Base-by-base conservation (phyloP, 2,329 filamentous ascomycete species). In the Mycosphaerelloides madeirae region DNA sequence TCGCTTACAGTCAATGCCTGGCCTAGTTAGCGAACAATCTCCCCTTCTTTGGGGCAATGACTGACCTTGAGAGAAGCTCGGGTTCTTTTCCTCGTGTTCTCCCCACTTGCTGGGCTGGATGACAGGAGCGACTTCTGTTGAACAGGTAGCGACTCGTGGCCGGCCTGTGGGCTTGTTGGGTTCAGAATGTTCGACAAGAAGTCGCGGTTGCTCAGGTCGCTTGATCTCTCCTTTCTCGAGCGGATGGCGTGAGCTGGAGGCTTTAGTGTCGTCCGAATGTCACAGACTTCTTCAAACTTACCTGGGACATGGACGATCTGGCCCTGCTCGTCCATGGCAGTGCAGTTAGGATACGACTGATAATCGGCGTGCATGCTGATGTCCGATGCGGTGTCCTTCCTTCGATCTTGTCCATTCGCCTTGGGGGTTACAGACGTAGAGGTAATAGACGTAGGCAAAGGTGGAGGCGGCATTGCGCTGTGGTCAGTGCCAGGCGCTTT, bases 291-390 rank as follows among this genome's bases (percentile, higher is more conserved):
- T 34, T 5, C 4, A 11, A 32, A 29, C 19, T 41, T 35, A 44
- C 47, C 31, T 42, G 46, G 46, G 31, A 38, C 38, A 41, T 61
- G 59, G 11, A 58, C 28, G 28, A 61, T 41, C 13, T 49, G 35
- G 20, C 58, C 52, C 13, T 57, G 47, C 18, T 36, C 48, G 29
- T 60, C 59, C 37, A 64, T 59, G 9, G 49, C 40, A 18, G 54
- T 58, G 50, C 62, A 65, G 7, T 34, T 41, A 11, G 63, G 62
- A 31, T 55, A 65, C 29, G 53, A 43, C 6, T 49, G 50, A 47
- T 60, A 65, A 31, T 50, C 44, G 15, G 52, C 45, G 42, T 65
- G 63, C 63, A 65, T 65, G 48, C 60, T 64, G 46, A 65, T 49
- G 38, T 65, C 62, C 3, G 61, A 64, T 40, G 31, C 19, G 25